Evolutionary conservation across 2,329 filamentous ascomycete species (phyloP).

Genomic region (Mollisiaceae sp.): DNA sequence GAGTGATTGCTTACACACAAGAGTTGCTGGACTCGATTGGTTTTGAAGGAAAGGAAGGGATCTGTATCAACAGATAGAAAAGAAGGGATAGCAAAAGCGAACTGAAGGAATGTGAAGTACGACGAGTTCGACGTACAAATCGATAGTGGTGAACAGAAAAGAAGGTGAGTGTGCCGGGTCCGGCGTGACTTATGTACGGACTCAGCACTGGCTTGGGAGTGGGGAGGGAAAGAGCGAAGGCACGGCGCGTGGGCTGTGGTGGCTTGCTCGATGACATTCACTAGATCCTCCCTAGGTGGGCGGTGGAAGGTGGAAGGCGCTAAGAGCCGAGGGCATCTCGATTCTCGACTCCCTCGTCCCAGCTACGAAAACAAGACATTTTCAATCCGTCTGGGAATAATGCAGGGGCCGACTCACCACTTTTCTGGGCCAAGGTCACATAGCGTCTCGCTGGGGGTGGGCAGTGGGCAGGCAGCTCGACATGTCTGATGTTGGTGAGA

Average conservation of each 20-base stretch:
- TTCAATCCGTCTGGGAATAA: conserved; percentile 3
- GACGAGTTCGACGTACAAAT: conserved; percentile 21
- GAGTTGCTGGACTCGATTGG: conserved; percentile 39
- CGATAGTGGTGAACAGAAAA: conserved; percentile 19
- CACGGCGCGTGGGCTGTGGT: too few species aligned
- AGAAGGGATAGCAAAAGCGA: conserved; percentile 29
- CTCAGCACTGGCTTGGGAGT: not conserved
- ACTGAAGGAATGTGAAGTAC: conserved; percentile 34
- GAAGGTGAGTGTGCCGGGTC: conserved; percentile 9
- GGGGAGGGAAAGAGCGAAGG: conserved; percentile 2
- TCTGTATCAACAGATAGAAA: conserved; percentile 40
- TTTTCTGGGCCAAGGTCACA: conserved; percentile 10
- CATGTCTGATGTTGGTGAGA: not conserved
- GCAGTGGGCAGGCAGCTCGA: not conserved
- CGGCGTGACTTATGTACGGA: conserved; percentile 12
- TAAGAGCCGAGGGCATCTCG: not conserved
- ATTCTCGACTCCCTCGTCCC: not conserved
- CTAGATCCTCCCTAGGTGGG: not conserved
- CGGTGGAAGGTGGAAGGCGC: not conserved
- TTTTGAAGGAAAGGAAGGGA: conserved; percentile 33
- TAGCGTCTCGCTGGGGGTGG: conserved; percentile 17
- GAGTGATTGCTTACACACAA: conserved; percentile 27
- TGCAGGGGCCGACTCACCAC: not conserved
- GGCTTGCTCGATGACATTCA: conserved; percentile 9
- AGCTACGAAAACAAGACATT: not conserved